phyloP scores from a whole-genome alignment of 179 eudicot species.

The Drosera spatulata region DNA sequence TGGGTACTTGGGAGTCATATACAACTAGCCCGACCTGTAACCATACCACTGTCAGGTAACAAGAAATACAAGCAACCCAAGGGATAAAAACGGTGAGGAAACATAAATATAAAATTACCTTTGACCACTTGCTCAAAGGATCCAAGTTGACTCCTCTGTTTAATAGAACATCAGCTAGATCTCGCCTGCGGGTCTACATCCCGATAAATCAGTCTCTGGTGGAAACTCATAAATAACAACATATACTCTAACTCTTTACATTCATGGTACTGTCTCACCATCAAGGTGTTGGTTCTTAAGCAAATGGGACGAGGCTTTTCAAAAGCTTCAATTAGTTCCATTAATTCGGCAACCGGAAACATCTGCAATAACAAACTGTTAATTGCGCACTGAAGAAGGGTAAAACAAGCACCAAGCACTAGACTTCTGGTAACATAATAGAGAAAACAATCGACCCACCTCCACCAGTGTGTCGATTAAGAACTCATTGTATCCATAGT shows the following conservation, averaged over 20 bases:
- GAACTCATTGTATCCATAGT: conserved; percentile 90
- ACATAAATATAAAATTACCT: conserved; percentile 21
- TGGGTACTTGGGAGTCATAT: conserved; percentile 93
- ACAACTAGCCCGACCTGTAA: conserved; percentile 81
- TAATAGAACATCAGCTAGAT: conserved; percentile 78
- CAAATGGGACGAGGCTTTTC: conserved; percentile 84
- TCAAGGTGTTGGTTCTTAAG: conserved; percentile 78
- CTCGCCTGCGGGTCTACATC: conserved; percentile 73
- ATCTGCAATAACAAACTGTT: conserved; percentile 23
- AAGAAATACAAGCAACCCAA: too few relatives aligned
- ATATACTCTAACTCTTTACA: not conserved
- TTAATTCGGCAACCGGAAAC: conserved; percentile 72
- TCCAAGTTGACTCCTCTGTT: conserved; percentile 94
- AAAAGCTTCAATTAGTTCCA: conserved; percentile 88
- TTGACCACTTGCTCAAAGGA: conserved; percentile 91
- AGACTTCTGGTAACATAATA: not conserved
- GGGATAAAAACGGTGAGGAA: too few relatives aligned
- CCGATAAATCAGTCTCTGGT: not conserved
- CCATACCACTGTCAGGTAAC: too few relatives aligned
- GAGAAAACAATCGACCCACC: conserved; percentile 23
- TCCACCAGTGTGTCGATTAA: conserved; percentile 62
- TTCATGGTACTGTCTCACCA: conserved; percentile 29
- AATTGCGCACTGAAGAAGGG: too few relatives aligned
- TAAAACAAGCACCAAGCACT: too few relatives aligned
- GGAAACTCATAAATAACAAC: too few relatives aligned